Evolutionary conservation across 495 filamentous ascomycete species (phyloP), one percentile per base, ranked within the genome.

Genomic region (Poronia punctata): DNA sequence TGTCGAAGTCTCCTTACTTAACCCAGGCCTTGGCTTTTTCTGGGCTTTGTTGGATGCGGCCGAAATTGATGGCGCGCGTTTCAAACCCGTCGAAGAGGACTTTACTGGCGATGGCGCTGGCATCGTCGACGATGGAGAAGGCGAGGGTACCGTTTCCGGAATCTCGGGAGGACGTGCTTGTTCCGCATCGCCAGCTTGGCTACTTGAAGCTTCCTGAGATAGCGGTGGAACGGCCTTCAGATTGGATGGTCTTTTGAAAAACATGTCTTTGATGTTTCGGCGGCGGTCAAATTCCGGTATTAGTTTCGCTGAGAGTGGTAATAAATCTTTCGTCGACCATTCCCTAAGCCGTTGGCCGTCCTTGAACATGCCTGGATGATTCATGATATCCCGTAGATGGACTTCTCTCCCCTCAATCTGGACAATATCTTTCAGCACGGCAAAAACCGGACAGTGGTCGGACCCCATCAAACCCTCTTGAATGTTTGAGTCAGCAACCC

Each of bases 401-500:
- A 79, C 57, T 24, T 70, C 52, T 19, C 65, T 42, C 3, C 68
- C 80, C 29, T 71, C 57, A 4, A 72, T 45, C 1, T 53, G 43
- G 5, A 95, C 72, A 1, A 50, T 64, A 23, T 88, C 74, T 34
- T 83, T 82, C 24, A 89, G 70, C n/a, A 73, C 62, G 9, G 83
- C 86, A 58, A 80, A 97, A 3, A 98, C 90, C 0, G 92, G 92
- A 50, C 92, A 98, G 59, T 98, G 92, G 53, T 98, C 92, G 0
- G 92, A 98, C 8, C 92, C 92, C 74, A 95, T 78, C 7, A 98
- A 66, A 3, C 90, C 92, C 61, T 96, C 89, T 55, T 96, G 92
- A 21, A 97, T 97, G 50, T 96, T 86, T n/a, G 86, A 78, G 39
- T 86, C 83, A 19, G 59, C 65, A 55, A 95, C 85, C 89, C 89